Conservation (phyloP, 352 stramenopile species). For the Globisporangium emineosum region DNA sequence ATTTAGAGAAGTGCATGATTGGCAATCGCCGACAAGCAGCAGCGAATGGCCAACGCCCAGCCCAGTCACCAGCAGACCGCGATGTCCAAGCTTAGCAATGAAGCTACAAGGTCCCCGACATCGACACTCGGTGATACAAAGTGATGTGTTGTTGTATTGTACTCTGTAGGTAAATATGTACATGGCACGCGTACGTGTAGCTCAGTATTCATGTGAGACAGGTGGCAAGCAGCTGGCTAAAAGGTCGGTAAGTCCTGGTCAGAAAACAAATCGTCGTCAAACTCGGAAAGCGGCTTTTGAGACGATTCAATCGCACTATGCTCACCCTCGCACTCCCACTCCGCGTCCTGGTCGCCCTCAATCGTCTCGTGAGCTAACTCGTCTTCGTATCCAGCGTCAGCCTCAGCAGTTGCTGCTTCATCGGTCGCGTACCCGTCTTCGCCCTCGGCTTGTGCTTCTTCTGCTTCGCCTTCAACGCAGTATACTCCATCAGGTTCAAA, state of each 20-base stretch:
- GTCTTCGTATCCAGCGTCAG: conserved; percentile 2
- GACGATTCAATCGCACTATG: conserved; percentile 21
- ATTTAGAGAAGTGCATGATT: conserved; percentile 74
- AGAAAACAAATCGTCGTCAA: conserved; percentile 54
- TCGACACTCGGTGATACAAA: not conserved
- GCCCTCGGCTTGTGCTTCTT: conserved; percentile 5
- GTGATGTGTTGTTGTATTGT: conserved; percentile 1
- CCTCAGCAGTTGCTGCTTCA: conserved; percentile 6
- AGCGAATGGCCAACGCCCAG: conserved; percentile 9
- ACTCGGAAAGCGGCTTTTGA: conserved; percentile 35
- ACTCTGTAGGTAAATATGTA: conserved; percentile 5
- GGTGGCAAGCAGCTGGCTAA: conserved; percentile 17
- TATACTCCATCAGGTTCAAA: conserved; percentile 41
- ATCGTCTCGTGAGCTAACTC: conserved; percentile 6
- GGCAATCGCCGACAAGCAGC: conserved; percentile 41
- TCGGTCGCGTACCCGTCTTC: conserved; percentile 16
- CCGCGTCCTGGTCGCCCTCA: conserved; percentile 1
- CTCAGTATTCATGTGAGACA: not conserved
- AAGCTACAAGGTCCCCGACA: not conserved
- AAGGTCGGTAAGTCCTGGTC: conserved; percentile 52
- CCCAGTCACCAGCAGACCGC: conserved; percentile 2
- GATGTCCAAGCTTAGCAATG: not conserved
- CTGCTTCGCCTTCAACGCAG: conserved; percentile 18
- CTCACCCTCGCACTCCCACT: conserved; percentile 19
- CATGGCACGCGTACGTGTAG: not conserved